These are phyloP conservation scores for Coccomyxa sp. DNA, from an alignment of 139 green algal genomes.

Conservation along the genomic window DNA sequence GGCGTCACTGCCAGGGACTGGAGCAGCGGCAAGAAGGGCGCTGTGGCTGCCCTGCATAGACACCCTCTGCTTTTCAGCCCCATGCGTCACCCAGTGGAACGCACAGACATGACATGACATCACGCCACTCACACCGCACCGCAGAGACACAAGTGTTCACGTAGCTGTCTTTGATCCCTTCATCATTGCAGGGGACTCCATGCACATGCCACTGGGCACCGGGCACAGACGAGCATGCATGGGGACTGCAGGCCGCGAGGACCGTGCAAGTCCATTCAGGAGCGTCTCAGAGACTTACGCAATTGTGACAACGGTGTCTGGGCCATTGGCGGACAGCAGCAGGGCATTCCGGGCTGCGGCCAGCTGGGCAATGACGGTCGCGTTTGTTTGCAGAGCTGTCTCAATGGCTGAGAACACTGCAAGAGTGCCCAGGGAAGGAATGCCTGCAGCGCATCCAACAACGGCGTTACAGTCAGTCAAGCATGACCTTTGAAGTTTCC, in stretches of 20 bases:
- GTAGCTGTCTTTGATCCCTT: not conserved
- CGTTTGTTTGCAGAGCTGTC: not conserved
- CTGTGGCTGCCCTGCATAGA: not conserved
- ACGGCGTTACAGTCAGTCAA: not conserved
- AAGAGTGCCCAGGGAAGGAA: not conserved
- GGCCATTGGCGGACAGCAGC: not conserved
- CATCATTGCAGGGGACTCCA: too few species aligned
- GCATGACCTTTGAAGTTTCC: too few species aligned
- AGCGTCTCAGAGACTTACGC: not conserved
- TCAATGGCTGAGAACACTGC: not conserved
- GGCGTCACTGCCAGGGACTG: not conserved
- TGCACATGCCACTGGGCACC: too few species aligned
- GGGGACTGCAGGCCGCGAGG: too few species aligned
- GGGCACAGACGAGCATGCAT: too few species aligned
- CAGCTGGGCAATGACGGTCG: not conserved
- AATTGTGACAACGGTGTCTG: not conserved
- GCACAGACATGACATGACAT: too few species aligned
- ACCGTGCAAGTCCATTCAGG: too few species aligned
- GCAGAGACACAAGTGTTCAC: not conserved
- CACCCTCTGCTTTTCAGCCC: too few species aligned
- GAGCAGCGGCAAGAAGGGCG: not conserved
- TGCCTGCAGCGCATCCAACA: not conserved
- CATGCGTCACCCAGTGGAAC: too few species aligned
- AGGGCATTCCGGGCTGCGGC: not conserved
- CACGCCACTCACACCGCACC: too few species aligned